A percentile compares a stretch with the other conserved stretches of the same genome.
Evolutionary conservation across 2,329 filamentous ascomycete species (phyloP).

Genomic region (Chaetomium sp.): DNA sequence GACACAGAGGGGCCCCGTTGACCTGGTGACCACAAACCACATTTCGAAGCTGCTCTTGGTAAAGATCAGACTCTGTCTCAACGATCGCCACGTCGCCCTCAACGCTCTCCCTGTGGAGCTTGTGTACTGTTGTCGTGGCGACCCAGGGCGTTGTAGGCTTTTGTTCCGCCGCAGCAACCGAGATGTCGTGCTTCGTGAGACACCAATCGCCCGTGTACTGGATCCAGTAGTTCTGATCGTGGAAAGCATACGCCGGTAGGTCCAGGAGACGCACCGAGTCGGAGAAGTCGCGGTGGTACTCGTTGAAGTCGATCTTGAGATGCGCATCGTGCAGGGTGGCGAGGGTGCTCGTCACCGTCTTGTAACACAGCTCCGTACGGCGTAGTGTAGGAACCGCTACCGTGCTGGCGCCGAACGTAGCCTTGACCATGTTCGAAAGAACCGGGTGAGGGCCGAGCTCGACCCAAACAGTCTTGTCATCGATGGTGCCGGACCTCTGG

Average conservation of each 20-base stretch:
- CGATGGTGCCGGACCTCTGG: constrained; percentile 59
- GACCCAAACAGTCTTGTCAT: constrained; percentile 69
- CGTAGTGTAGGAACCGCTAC: constrained; percentile 19
- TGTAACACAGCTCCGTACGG: constrained; percentile 53
- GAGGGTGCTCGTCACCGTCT: constrained; percentile 11
- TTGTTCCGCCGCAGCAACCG: background rate
- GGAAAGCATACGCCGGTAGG: constrained; percentile 71
- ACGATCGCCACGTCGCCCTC: constrained; percentile 62
- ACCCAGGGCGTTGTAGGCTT: constrained; percentile 46
- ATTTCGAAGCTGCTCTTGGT: constrained; percentile 62
- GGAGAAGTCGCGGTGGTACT: constrained; percentile 61
- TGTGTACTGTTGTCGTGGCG: constrained; percentile 62
- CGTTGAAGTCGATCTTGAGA: constrained; percentile 68
- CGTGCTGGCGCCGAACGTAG: constrained; percentile 5
- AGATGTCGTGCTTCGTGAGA: constrained; percentile 61
- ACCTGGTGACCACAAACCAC: constrained; percentile 64
- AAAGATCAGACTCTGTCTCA: constrained; percentile 64
- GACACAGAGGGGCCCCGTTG: constrained; percentile 43
- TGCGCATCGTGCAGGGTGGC: constrained; percentile 42
- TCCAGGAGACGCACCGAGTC: constrained; percentile 53
- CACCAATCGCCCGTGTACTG: constrained; percentile 70
- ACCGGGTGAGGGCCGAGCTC: constrained; percentile 76
- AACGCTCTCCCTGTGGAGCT: constrained; percentile 63
- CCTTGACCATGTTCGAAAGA: constrained; percentile 59
- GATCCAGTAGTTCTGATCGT: constrained; percentile 72